Evolutionary conservation across 179 eudicot species (phyloP).

Genomic region (Beta lomatogona): DNA sequence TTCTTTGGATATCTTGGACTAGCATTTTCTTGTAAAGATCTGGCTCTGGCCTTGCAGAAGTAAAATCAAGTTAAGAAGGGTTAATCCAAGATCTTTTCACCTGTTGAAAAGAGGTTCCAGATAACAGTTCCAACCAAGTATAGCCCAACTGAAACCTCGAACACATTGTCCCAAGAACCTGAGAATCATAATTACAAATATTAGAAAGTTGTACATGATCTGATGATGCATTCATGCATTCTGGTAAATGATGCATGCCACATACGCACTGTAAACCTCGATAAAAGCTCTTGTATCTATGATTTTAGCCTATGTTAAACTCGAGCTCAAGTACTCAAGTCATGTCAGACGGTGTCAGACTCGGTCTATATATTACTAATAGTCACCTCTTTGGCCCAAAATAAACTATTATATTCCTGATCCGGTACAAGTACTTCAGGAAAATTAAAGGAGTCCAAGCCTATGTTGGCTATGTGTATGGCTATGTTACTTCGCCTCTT

Average conservation of each 20-base stretch:
- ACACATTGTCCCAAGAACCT: slow-evolving; percentile 96
- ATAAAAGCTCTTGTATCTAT: not conserved
- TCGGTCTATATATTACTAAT: too few species aligned
- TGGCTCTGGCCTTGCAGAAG: slow-evolving; percentile 6
- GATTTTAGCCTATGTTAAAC: not conserved
- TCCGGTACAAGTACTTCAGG: too few species aligned
- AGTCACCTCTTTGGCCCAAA: too few species aligned
- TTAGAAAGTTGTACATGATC: slow-evolving; percentile 11
- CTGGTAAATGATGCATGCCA: not conserved
- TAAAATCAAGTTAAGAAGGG: not conserved
- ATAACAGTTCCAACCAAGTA: slow-evolving; percentile 84
- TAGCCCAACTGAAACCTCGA: slow-evolving; percentile 80
- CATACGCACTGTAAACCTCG: not conserved
- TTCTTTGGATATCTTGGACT: not conserved
- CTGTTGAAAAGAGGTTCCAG: slow-evolving; percentile 87
- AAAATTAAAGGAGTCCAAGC: too few species aligned
- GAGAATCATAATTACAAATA: slow-evolving; percentile 16
- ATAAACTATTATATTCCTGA: too few species aligned
- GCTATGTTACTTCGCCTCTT: too few species aligned
- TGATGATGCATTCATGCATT: not conserved
- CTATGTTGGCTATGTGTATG: too few species aligned
- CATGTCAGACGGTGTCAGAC: too few species aligned
- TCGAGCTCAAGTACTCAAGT: too few species aligned
- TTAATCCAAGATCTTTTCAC: slow-evolving; percentile 80
- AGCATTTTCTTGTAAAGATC: not conserved